These are phyloP conservation scores for Brassica cretica DNA, from an alignment of 345 rosid species.

Conservation along the genomic window DNA sequence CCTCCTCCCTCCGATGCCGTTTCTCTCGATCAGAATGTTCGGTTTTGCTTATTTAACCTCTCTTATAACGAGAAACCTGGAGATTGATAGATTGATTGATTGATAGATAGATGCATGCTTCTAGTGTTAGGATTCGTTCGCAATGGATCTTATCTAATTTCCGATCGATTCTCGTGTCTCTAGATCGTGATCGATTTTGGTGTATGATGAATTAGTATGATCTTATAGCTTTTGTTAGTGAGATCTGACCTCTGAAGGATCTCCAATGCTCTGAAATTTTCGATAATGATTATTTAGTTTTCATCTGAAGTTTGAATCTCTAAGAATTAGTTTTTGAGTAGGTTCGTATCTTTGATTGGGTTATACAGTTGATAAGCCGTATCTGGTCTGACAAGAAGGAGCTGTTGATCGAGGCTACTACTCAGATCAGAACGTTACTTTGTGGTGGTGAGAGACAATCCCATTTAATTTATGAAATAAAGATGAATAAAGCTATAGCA, in stretches of 20 bases:
- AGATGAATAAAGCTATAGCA: too few species aligned
- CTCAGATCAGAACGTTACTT: conserved; percentile 42
- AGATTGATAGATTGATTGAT: not conserved
- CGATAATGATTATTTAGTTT: not conserved
- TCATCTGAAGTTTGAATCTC: conserved; percentile 6
- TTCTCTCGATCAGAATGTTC: conserved; percentile 38
- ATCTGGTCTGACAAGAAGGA: conserved; percentile 46
- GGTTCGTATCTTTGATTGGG: conserved; percentile 26
- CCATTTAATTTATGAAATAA: conserved; percentile 9
- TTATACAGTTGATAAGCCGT: conserved; percentile 40
- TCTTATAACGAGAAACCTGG: not conserved
- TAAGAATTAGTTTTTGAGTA: conserved; percentile 20
- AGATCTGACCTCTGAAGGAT: not conserved
- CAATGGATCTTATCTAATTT: not conserved
- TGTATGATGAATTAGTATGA: conserved; percentile 11
- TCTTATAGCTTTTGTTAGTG: conserved; percentile 10
- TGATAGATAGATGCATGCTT: conserved; percentile 17
- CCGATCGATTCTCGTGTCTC: not conserved
- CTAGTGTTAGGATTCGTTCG: not conserved
- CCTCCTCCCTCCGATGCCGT: conserved; percentile 8
- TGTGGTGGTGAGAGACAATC: conserved; percentile 41
- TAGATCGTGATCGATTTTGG: conserved; percentile 5
- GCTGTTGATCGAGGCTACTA: conserved; percentile 40
- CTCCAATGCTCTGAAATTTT: not conserved
- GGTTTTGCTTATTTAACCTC: not conserved